These are phyloP conservation scores for Hortaea werneckii DNA, from an alignment of 2,329 filamentous ascomycete species.

Conservation along the genomic window DNA sequence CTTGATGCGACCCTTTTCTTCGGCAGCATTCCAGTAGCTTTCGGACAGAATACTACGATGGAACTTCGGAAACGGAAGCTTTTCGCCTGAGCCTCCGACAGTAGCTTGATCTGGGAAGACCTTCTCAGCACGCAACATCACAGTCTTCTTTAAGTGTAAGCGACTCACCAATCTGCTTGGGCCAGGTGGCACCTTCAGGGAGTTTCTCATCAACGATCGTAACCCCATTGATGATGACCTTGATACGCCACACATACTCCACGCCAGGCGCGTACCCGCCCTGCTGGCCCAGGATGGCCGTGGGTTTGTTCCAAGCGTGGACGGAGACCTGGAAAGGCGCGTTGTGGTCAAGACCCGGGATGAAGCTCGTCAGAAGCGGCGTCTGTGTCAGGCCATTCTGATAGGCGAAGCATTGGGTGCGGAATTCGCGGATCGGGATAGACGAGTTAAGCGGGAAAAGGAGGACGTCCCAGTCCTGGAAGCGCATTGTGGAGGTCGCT, in stretches of 20 bases:
- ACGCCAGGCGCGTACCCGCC: slow-evolving; percentile 5
- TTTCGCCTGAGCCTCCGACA: neutral
- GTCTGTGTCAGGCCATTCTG: slow-evolving; percentile 2
- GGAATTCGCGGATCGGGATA: slow-evolving; percentile 72
- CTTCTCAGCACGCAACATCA: neutral
- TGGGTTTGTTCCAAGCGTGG: slow-evolving; percentile 57
- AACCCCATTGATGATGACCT: slow-evolving; percentile 59
- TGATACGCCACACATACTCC: slow-evolving; percentile 28
- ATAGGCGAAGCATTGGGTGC: slow-evolving; percentile 59
- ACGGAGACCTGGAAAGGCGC: slow-evolving; percentile 61
- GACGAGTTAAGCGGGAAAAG: slow-evolving; percentile 57
- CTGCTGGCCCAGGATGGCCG: slow-evolving; percentile 14
- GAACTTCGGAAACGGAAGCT: slow-evolving; percentile 62
- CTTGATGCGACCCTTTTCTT: slow-evolving; percentile 65
- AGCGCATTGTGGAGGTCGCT: slow-evolving; percentile 53
- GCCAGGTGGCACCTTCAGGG: slow-evolving; percentile 44
- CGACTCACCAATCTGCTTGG: slow-evolving; percentile 42
- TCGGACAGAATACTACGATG: slow-evolving; percentile 59
- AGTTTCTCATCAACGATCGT: slow-evolving; percentile 42
- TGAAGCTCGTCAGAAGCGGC: slow-evolving; percentile 52
- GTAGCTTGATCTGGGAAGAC: neutral
- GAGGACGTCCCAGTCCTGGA: slow-evolving; percentile 77
- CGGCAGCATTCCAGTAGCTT: slow-evolving; percentile 60
- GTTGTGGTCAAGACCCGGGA: slow-evolving; percentile 52
- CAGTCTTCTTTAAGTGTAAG: neutral